phyloP scores from a whole-genome alignment of 495 filamentous ascomycete genomes.

The Daldinia grandis region DNA sequence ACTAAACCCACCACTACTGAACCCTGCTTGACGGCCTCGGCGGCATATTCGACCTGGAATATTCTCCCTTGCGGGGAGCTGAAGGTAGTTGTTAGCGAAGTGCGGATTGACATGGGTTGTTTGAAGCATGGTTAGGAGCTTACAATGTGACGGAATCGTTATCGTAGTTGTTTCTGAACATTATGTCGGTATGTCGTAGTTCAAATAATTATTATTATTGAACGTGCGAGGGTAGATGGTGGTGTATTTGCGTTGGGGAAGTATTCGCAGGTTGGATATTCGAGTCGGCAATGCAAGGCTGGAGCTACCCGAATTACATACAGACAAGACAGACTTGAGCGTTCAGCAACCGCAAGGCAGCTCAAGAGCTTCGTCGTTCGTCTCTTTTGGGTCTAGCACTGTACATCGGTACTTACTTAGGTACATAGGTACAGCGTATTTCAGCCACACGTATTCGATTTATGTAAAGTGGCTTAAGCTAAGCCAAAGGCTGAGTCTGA shows the following conservation, averaged over 20 bases:
- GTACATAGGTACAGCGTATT: neutral
- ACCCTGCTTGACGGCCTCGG: slow-evolving; percentile 98
- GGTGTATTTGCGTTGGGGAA: slow-evolving; percentile 33
- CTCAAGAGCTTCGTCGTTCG: slow-evolving; percentile 49
- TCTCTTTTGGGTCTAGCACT: slow-evolving; percentile 37
- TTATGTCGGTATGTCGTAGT: slow-evolving; percentile 55
- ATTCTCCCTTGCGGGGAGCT: slow-evolving; percentile 99
- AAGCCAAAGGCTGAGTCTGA: slow-evolving; percentile 48
- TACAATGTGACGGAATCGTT: slow-evolving; percentile 99
- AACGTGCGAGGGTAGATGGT: slow-evolving; percentile 16
- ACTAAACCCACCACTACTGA: slow-evolving; percentile 96
- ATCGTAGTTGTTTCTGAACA: slow-evolving; percentile 99
- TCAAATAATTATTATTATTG: neutral
- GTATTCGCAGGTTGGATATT: slow-evolving; percentile 43
- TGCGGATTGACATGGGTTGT: slow-evolving; percentile 33
- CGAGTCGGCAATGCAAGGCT: slow-evolving; percentile 39
- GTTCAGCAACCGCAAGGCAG: slow-evolving; percentile 42
- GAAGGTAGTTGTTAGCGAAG: slow-evolving; percentile 25
- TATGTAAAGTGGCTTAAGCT: slow-evolving; percentile 47
- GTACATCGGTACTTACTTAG: slow-evolving; percentile 17
- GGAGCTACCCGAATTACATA: slow-evolving; percentile 30
- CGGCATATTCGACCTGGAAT: slow-evolving; percentile 99
- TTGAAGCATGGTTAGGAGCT: slow-evolving; percentile 45
- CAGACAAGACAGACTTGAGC: slow-evolving; percentile 21
- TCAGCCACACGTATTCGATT: slow-evolving; percentile 23